Base-by-base conservation (phyloP, 2,329 filamentous ascomycete species). In the Epichloe elymi region DNA sequence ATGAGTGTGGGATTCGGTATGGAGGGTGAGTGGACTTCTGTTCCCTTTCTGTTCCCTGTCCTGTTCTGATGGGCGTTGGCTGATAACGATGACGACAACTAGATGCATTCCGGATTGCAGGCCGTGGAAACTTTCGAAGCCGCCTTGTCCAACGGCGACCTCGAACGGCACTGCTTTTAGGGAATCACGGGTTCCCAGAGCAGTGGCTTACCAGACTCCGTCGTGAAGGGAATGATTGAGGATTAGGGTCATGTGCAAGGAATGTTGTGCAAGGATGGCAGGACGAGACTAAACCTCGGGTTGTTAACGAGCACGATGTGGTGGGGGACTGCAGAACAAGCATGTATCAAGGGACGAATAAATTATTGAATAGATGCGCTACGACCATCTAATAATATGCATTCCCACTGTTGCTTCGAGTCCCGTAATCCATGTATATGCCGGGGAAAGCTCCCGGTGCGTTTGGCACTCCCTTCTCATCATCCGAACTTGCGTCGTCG, bases 381-480 rank as follows among this genome's bases (percentile, higher is more conserved):
- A 12, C 46, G 12, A 26, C 3, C 4, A 5, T 17, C 53, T 58
- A 67, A 48, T 73, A 74, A 52, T 69, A 72, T 10, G 63, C 60
- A 42, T 66, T 70, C 0, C 62, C 66, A 10, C 63, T 57, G 26
- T 61, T 59, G 38, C 64, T 61, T 5, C 58, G 55, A 26, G 53
- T 51, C 17, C 60, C 53, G 58, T 72, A 72, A 35, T 74, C 68
- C 3, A 58, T 60, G 30, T 65, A 62, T 0, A 70, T 70, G 7
- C 74, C 75, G 4, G 77, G 75, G 55, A 76, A 80, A 0, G 73
- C 72, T 3, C 77, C 76, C 14, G 71, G 69, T 3, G 58, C 61
- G 0, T 60, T 56, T 3, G 61, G 54, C 0, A 60, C 61, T 0
- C 61, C 61, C 46, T 59, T 58, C 17, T 70, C 67, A 12, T 69